Evolutionary conservation across 2,329 filamentous ascomycete genomes (phyloP).

Genomic region (Penicillium sp.): DNA sequence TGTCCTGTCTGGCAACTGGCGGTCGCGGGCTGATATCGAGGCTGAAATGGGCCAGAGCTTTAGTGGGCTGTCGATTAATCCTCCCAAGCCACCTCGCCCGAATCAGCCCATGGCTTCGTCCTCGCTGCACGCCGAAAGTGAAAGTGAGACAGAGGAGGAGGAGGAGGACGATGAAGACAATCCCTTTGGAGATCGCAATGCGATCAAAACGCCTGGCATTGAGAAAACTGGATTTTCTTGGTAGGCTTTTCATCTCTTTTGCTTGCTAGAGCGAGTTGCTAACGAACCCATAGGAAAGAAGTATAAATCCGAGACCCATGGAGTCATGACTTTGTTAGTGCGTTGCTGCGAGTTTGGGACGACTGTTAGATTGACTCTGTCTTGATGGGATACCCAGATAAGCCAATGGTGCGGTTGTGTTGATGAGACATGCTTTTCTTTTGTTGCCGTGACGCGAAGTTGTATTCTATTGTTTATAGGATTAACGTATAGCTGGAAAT

Average conservation of each 20-base stretch:
- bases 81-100: conserved; percentile 48
- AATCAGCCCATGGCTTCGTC: conserved; percentile 48
- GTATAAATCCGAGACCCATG: conserved; percentile 21
- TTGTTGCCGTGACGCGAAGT: neutral
- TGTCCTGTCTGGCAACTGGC: conserved; percentile 34
- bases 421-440: neutral
- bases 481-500: conserved; percentile 5
- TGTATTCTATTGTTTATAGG: conserved; percentile 2
- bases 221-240: conserved; percentile 38
- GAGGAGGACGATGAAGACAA: conserved; percentile 79
- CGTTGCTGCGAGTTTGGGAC: neutral
- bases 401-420: neutral
- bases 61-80: conserved; percentile 38
- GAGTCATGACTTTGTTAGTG: neutral
- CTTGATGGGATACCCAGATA: conserved; percentile 1
- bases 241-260: conserved; percentile 28
- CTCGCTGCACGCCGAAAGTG: conserved; percentile 47
- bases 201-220: conserved; percentile 42
- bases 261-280: conserved; percentile 2
- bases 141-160: conserved; percentile 56
- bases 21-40: conserved; percentile 25
- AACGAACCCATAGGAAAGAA: conserved; percentile 30
- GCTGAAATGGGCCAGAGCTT: conserved; percentile 36
- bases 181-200: conserved; percentile 83
- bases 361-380: neutral